phyloP scores from a whole-genome alignment of 331 rosid genomes.

The Ulmus americana region DNA sequence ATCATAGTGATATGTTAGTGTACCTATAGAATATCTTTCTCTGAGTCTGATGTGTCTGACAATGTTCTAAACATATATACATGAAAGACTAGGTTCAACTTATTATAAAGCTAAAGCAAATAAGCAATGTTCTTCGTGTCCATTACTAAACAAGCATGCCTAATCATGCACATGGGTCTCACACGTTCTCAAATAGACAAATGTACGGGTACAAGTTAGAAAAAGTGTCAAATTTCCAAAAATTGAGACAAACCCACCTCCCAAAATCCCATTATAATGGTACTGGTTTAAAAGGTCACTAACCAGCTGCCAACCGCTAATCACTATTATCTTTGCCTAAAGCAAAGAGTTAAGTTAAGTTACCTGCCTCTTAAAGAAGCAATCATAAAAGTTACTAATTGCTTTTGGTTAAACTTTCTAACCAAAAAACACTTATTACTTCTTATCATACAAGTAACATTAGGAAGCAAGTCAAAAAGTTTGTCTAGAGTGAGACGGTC shows the following conservation, averaged over 20 bases:
- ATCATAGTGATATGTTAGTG: no score
- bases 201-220: slow-evolving; percentile 8
- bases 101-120: no score
- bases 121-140: slow-evolving; percentile 4
- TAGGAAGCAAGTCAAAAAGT: background rate
- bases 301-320: slow-evolving; percentile 6
- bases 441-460: slow-evolving; percentile 1
- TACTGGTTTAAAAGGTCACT: slow-evolving; percentile 9
- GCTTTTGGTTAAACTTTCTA: background rate
- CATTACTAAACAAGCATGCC: slow-evolving; percentile 12
- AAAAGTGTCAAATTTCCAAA: slow-evolving; percentile 4
- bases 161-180: background rate
- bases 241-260: slow-evolving; percentile 15
- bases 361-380: background rate
- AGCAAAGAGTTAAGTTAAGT: background rate
- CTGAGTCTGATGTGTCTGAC: no score
- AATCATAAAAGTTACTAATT: background rate
- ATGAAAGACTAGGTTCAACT: no score
- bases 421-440: slow-evolving; percentile 1
- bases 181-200: slow-evolving; percentile 6
- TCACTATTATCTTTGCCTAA: background rate
- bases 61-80: no score
- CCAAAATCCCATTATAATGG: background rate
- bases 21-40: no score
- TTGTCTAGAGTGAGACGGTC: no score